Evolutionary conservation across 352 stramenopile species (phyloP).

Genomic region (Globisporangium middletonii): DNA sequence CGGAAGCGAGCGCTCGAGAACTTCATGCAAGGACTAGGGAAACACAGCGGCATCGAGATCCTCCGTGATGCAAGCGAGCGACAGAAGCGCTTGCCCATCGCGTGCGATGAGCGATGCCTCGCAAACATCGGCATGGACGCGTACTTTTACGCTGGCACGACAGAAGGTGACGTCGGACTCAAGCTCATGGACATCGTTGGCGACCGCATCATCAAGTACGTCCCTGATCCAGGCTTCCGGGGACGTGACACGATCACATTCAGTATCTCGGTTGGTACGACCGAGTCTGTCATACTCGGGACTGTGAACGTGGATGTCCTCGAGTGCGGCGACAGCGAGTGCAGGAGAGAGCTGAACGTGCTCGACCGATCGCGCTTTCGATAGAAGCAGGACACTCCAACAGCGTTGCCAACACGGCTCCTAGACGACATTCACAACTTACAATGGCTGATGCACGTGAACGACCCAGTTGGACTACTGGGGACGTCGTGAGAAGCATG

Average conservation of each 20-base stretch:
- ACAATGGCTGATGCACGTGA: too few species aligned
- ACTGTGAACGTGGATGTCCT: constrained; percentile 51
- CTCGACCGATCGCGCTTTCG: neutral
- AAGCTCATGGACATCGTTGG: constrained; percentile 37
- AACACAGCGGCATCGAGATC: constrained; percentile 39
- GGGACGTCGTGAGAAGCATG: too few species aligned
- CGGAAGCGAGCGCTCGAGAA: constrained; percentile 37
- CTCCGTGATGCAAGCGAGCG: constrained; percentile 42
- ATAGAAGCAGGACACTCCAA: neutral
- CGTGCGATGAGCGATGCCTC: constrained; percentile 46
- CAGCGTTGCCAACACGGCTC: too few species aligned
- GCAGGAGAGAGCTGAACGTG: constrained; percentile 11
- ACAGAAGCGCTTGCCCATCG: constrained; percentile 44
- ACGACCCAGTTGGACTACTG: too few species aligned
- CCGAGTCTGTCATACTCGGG: constrained; percentile 38
- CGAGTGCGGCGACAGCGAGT: constrained; percentile 43
- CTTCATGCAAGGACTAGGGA: constrained; percentile 42
- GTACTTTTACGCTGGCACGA: constrained; percentile 44
- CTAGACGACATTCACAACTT: too few species aligned
- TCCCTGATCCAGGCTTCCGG: constrained; percentile 39
- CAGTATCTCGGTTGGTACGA: constrained; percentile 33
- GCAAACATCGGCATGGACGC: constrained; percentile 37
- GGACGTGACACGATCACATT: constrained; percentile 59
- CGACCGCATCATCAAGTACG: constrained; percentile 50
- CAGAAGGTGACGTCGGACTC: constrained; percentile 33